These are phyloP conservation scores for Biscogniauxia mediterranea DNA, from an alignment of 2,329 filamentous ascomycete species.

Conservation along the genomic window DNA sequence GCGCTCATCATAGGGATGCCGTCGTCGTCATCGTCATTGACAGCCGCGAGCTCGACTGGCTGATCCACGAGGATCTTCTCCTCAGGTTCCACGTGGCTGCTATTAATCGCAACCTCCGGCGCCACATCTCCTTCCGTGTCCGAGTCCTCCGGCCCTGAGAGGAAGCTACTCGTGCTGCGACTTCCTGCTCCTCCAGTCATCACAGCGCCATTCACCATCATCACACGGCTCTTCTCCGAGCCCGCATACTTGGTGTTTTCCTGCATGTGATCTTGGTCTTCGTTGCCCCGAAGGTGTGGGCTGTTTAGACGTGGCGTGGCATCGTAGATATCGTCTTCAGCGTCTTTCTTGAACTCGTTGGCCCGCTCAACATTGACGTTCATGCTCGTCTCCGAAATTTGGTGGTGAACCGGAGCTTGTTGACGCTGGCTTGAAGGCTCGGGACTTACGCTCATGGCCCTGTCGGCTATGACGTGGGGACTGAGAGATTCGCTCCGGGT, in stretches of 20 bases:
- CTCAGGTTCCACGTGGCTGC: slow-evolving; percentile 26
- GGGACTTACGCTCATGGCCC: slow-evolving; percentile 26
- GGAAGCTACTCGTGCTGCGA: slow-evolving; percentile 12
- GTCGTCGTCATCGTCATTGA: slow-evolving; percentile 35
- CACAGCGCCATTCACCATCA: slow-evolving; percentile 7
- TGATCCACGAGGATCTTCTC: slow-evolving; percentile 37
- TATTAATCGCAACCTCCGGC: slow-evolving; percentile 7
- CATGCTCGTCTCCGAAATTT: slow-evolving; percentile 26
- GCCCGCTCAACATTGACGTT: slow-evolving; percentile 29
- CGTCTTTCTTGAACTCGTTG: slow-evolving; percentile 17
- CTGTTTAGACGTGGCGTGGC: slow-evolving; percentile 27
- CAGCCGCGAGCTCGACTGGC: slow-evolving; percentile 31
- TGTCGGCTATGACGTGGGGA: slow-evolving; percentile 16
- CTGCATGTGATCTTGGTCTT: slow-evolving; percentile 5
- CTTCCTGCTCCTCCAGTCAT: background rate
- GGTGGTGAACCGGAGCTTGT: slow-evolving; percentile 20
- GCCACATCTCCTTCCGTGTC: slow-evolving; percentile 13
- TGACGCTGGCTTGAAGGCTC: slow-evolving; percentile 18
- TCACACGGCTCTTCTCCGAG: slow-evolving; percentile 17
- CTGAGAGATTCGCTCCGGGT: slow-evolving; percentile 18
- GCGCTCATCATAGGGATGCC: slow-evolving; percentile 51
- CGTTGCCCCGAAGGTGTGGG: background rate
- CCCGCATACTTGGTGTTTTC: slow-evolving; percentile 26
- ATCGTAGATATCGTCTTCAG: slow-evolving; percentile 31
- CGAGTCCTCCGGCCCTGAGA: slow-evolving; percentile 14